Conservation (phyloP, 148 eudicot genomes). For the Nepenthes gracilis region DNA sequence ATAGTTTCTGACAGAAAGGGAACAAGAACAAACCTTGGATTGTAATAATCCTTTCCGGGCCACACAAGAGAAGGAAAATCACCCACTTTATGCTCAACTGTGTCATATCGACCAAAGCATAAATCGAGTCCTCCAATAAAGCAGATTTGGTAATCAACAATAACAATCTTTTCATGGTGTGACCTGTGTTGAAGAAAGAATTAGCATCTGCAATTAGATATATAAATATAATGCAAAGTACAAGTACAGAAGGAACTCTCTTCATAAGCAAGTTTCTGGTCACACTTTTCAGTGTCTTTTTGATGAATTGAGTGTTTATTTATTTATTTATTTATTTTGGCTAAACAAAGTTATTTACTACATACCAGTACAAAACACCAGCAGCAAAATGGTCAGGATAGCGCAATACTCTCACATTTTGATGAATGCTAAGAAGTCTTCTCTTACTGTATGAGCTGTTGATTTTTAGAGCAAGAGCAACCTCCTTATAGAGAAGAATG, state of each 20-base stretch:
- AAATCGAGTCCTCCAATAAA: conserved; percentile 94
- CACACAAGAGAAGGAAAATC: conserved; percentile 54
- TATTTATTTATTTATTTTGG: too few relatives aligned
- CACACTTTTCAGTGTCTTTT: background rate
- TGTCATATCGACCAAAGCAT: conserved; percentile 95
- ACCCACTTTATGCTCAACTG: conserved; percentile 72
- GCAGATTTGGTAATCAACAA: conserved; percentile 84
- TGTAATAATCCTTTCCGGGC: conserved; percentile 98
- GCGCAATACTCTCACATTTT: conserved; percentile 85
- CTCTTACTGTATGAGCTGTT: conserved; percentile 88
- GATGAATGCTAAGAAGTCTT: conserved; percentile 81
- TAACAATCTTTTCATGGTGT: conserved; percentile 94
- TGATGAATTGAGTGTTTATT: background rate
- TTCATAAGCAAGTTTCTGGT: background rate
- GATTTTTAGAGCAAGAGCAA: conserved; percentile 84
- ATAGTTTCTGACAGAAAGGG: background rate
- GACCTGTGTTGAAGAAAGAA: conserved; percentile 46
- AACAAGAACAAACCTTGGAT: conserved; percentile 58
- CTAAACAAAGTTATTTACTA: conserved; percentile 2
- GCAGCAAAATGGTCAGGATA: conserved; percentile 89
- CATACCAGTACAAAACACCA: conserved; percentile 84
- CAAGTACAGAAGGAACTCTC: background rate
- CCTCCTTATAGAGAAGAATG: conserved; percentile 93
- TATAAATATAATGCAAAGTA: background rate
- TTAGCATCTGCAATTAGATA: background rate